A percentile compares a stretch with the other conserved stretches of the same genome.
phyloP scores from a whole-genome alignment of 805 yeast species.

The Yamadazyma olivae region DNA sequence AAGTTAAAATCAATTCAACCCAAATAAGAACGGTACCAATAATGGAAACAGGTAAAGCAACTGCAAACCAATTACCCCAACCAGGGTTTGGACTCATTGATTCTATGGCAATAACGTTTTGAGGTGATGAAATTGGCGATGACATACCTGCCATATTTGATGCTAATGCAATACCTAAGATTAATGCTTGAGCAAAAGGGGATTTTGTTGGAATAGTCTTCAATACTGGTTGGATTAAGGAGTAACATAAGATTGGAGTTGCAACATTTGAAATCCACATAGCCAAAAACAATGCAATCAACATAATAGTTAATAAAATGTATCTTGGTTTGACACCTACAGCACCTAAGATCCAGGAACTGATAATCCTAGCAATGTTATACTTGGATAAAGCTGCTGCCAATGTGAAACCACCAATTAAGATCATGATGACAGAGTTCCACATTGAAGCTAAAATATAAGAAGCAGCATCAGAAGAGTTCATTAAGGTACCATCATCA shows the following conservation, averaged over 20 bases:
- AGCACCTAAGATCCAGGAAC: constrained; percentile 73
- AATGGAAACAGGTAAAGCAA: constrained; percentile 76
- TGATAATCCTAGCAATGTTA: constrained; percentile 80
- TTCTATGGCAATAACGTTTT: constrained; percentile 86
- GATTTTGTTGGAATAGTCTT: constrained; percentile 80
- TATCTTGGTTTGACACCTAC: constrained; percentile 86
- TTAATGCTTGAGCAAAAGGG: constrained; percentile 75
- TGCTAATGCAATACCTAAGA: constrained; percentile 89
- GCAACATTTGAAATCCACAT: constrained; percentile 99
- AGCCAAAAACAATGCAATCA: constrained; percentile 78
- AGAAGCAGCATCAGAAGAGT: constrained; percentile 68
- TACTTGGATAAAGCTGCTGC: constrained; percentile 94
- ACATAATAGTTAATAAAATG: constrained; percentile 77
- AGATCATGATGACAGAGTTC: constrained; percentile 87
- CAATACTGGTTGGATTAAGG: constrained; percentile 86
- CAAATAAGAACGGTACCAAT: constrained; percentile 67
- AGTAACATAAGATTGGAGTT: constrained; percentile 89
- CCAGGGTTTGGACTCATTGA: constrained; percentile 79
- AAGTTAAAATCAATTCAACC: constrained; percentile 65
- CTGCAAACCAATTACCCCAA: constrained; percentile 93
- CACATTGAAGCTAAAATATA: constrained; percentile 87
- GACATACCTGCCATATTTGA: constrained; percentile 96
- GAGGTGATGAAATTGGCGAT: constrained; percentile 96
- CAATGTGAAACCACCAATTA: constrained; percentile 89
- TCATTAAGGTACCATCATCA: constrained; percentile 44